A percentile compares a stretch with the other conserved stretches of the same genome.
phyloP scores from a whole-genome alignment of 2,329 filamentous ascomycete species.

The Fusarium setosum region DNA sequence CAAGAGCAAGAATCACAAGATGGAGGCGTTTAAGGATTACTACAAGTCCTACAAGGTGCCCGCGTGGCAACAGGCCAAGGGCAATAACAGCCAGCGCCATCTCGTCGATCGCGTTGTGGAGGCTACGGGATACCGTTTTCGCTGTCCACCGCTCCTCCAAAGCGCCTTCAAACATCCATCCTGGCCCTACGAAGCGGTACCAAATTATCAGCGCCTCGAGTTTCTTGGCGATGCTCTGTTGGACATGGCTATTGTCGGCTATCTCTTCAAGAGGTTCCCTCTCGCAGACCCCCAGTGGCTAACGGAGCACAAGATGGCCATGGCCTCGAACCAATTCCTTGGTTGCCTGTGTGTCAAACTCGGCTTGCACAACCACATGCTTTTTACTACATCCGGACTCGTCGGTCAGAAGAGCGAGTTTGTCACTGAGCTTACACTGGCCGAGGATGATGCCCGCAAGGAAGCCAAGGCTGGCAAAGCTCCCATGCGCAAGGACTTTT shows the following conservation, averaged over 20 bases:
- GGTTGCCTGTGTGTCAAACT: constrained; percentile 83
- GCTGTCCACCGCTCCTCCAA: constrained; percentile 78
- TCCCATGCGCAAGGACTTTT: constrained; percentile 68
- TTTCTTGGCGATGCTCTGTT: constrained; percentile 92
- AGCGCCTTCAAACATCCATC: constrained; percentile 93
- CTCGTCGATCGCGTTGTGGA: constrained; percentile 73
- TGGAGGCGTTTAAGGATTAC: constrained; percentile 80
- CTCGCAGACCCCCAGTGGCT: constrained; percentile 93
- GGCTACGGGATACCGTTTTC: constrained; percentile 73
- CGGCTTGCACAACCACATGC: constrained; percentile 80
- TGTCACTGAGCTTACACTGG: constrained; percentile 68
- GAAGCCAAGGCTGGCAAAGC: constrained; percentile 48
- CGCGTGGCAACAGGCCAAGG: constrained; percentile 71
- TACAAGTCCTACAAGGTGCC: constrained; percentile 75
- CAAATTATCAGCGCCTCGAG: constrained; percentile 90
- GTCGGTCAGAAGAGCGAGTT: constrained; percentile 63
- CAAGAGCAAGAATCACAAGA: constrained; percentile 74
- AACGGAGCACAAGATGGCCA: constrained; percentile 99
- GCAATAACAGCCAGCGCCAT: constrained; percentile 75
- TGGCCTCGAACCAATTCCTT: constrained; percentile 96
- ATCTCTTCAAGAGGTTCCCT: constrained; percentile 82
- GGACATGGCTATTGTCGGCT: constrained; percentile 86
- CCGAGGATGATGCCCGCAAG: constrained; percentile 47
- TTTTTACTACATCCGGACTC: constrained; percentile 58
- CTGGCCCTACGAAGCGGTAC: constrained; percentile 81